A percentile compares a stretch with the other conserved stretches of the same genome.
phyloP scores from a whole-genome alignment of 2,329 filamentous ascomycete species.

The Sarocladiaceae sp. region DNA sequence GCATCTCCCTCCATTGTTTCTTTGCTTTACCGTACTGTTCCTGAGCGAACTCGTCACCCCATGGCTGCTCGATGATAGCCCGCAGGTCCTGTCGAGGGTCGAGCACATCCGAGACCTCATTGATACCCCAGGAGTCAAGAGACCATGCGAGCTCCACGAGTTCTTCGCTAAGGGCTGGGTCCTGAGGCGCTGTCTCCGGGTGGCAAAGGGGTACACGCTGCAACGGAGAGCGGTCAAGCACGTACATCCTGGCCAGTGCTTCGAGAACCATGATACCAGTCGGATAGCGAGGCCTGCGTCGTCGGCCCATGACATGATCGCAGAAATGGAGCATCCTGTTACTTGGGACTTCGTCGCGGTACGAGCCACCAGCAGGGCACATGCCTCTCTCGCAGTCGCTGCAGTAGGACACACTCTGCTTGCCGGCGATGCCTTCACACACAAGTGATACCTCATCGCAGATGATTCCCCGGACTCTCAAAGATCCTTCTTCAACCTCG shows the following conservation, averaged over 20 bases:
- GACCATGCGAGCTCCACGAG: not conserved
- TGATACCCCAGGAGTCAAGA: not conserved
- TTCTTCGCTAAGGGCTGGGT: not conserved
- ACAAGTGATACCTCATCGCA: not conserved
- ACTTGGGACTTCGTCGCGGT: too few species aligned
- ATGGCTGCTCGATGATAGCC: not conserved
- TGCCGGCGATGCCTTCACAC: not conserved
- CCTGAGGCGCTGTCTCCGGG: not conserved
- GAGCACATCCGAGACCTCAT: not conserved
- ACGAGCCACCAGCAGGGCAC: too few species aligned
- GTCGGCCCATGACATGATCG: not conserved
- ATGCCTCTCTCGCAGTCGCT: not conserved
- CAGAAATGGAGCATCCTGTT: not conserved
- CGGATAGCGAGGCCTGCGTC: not conserved
- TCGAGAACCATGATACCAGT: not conserved
- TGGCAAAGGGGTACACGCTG: not conserved
- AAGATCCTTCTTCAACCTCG: not conserved
- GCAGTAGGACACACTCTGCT: not conserved
- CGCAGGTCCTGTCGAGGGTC: not conserved
- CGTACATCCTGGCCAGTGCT: not conserved
- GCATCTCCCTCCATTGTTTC: not conserved
- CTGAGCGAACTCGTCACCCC: not conserved
- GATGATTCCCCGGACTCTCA: not conserved
- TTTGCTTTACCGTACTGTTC: not conserved
- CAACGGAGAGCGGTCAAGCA: not conserved